phyloP scores from a whole-genome alignment of 331 rosid genomes.

The Malus hybrid region DNA sequence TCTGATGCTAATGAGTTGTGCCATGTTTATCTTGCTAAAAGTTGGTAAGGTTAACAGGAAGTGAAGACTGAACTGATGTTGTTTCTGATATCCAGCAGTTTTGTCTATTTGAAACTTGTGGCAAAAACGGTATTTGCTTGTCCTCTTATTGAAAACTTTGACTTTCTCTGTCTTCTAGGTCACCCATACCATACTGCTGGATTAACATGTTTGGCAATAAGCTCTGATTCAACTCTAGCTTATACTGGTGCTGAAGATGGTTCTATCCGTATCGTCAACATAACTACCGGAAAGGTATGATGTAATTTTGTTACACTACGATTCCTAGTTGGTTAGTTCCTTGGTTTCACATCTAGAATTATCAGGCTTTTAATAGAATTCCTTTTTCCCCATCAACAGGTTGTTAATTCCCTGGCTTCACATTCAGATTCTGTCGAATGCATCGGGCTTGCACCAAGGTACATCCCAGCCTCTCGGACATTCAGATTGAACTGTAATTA shows the following conservation, averaged over 20 bases:
- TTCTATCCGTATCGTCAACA: conserved; percentile 68
- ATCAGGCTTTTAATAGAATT: conserved; percentile 11
- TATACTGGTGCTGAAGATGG: conserved; percentile 83
- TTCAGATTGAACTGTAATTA: too few relatives aligned
- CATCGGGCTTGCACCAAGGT: conserved; percentile 65
- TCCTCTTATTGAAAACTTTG: conserved; percentile 5
- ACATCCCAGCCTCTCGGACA: background rate
- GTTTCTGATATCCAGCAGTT: background rate
- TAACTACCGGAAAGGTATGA: conserved; percentile 65
- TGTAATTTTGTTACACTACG: background rate
- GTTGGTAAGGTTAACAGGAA: background rate
- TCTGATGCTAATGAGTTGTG: background rate
- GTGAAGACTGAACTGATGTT: background rate
- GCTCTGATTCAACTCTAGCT: conserved; percentile 65
- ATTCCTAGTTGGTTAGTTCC: background rate
- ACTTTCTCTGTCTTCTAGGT: conserved; percentile 38
- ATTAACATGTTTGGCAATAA: conserved; percentile 75
- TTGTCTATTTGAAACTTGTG: background rate
- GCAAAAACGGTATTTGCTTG: background rate
- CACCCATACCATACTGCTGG: conserved; percentile 79
- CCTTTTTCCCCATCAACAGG: conserved; percentile 35
- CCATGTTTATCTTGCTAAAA: background rate
- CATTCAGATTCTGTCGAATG: conserved; percentile 73
- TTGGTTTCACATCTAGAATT: background rate
- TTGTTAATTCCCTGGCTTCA: conserved; percentile 53